These are phyloP conservation scores for Prunus fruticosa DNA, from an alignment of 306 rosid species.

Conservation along the genomic window DNA sequence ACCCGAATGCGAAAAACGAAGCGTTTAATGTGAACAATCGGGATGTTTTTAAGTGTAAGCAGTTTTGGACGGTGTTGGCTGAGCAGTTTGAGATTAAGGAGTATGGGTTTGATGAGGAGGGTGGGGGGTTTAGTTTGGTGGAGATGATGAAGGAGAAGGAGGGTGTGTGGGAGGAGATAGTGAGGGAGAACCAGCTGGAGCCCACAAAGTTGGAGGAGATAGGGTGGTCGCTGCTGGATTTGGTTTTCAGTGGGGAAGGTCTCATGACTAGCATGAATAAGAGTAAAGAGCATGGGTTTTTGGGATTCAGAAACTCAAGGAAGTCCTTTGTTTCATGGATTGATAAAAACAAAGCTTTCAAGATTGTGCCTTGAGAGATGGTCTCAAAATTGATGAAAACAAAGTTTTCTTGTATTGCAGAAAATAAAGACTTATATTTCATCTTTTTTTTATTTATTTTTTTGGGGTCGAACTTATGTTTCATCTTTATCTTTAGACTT, in stretches of 20 bases:
- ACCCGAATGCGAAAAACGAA: constrained; percentile 53
- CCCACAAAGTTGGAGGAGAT: neutral
- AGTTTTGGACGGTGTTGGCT: constrained; percentile 63
- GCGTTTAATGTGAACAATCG: constrained; percentile 59
- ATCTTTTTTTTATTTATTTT: too few relatives aligned
- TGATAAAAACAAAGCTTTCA: constrained; percentile 30
- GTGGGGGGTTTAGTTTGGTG: constrained; percentile 21
- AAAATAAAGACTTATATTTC: too few relatives aligned
- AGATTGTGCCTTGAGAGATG: constrained; percentile 37
- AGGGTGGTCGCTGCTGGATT: constrained; percentile 25
- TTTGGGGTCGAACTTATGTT: too few relatives aligned
- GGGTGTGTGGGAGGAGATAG: constrained; percentile 56
- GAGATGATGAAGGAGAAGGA: constrained; percentile 52
- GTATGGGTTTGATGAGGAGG: constrained; percentile 44
- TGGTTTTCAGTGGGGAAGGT: neutral
- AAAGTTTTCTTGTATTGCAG: too few relatives aligned
- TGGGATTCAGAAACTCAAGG: constrained; percentile 50
- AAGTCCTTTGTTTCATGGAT: constrained; percentile 40
- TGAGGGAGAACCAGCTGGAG: constrained; percentile 42
- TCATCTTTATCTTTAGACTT: too few relatives aligned
- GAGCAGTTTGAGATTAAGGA: constrained; percentile 64
- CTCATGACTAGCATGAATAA: constrained; percentile 32
- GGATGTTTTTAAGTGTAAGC: constrained; percentile 65
- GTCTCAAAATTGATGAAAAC: too few relatives aligned
- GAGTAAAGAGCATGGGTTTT: constrained; percentile 42